These are phyloP conservation scores for Brassica hybrid DNA, from an alignment of 441 rosid genomes.

Conservation along the genomic window DNA sequence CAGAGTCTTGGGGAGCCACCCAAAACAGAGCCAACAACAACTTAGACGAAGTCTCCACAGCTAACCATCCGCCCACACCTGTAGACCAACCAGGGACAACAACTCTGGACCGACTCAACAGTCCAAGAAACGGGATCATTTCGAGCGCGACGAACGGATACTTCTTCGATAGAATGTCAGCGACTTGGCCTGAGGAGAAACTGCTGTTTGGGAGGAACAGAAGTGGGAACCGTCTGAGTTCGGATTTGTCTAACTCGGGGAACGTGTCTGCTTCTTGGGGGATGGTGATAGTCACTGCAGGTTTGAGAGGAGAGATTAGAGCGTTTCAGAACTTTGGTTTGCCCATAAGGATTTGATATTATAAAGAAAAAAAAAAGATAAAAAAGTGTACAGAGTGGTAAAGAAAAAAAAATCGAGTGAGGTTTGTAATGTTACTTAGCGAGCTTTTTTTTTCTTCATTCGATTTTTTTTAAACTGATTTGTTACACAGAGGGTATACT, in stretches of 20 bases:
- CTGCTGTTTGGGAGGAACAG: slow-evolving; percentile 55
- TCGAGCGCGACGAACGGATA: slow-evolving; percentile 85
- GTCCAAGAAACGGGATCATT: slow-evolving; percentile 64
- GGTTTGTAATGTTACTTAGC: slow-evolving; percentile 35
- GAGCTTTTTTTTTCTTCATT: slow-evolving; percentile 14
- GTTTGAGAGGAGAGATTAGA: slow-evolving; percentile 85
- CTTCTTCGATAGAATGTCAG: slow-evolving; percentile 88
- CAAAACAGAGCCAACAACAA: slow-evolving; percentile 11
- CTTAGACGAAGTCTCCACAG: slow-evolving; percentile 48
- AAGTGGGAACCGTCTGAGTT: slow-evolving; percentile 52
- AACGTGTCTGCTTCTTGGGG: slow-evolving; percentile 64
- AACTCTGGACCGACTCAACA: neutral
- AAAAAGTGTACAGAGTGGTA: slow-evolving; percentile 34
- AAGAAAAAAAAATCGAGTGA: slow-evolving; percentile 42
- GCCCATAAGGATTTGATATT: slow-evolving; percentile 66
- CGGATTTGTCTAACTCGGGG: slow-evolving; percentile 51
- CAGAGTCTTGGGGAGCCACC: slow-evolving; percentile 9
- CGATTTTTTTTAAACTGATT: slow-evolving; percentile 34
- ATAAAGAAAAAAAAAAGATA: neutral
- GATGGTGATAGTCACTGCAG: slow-evolving; percentile 91
- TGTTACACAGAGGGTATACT: slow-evolving; percentile 22
- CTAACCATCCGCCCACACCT: slow-evolving; percentile 89
- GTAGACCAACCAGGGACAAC: slow-evolving; percentile 38
- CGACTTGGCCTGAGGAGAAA: slow-evolving; percentile 99
- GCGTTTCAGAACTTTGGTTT: slow-evolving; percentile 93